Evolutionary conservation across 805 yeast species (phyloP).

Genomic region (Barnettozyma salicaria): DNA sequence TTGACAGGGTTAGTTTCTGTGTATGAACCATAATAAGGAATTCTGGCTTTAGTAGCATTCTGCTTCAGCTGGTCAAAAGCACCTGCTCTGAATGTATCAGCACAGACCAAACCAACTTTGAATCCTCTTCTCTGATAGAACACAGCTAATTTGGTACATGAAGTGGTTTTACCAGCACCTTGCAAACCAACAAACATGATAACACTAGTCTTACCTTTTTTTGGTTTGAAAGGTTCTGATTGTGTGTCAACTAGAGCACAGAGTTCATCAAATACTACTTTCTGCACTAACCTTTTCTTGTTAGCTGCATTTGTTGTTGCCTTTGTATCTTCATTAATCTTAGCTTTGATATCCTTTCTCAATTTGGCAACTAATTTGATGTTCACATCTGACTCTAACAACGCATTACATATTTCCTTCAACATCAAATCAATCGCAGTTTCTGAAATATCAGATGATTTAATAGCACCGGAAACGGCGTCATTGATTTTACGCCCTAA

Average conservation of each 20-base stretch:
- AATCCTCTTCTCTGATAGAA: slow-evolving; percentile 90
- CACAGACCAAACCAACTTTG: slow-evolving; percentile 95
- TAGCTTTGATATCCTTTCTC: slow-evolving; percentile 62
- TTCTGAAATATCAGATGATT: slow-evolving; percentile 51
- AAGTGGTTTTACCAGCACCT: slow-evolving; percentile 98
- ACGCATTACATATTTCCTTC: slow-evolving; percentile 85
- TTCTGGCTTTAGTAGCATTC: slow-evolving; percentile 90
- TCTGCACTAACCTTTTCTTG: slow-evolving; percentile 77
- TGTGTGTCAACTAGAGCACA: slow-evolving; percentile 76
- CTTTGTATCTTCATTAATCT: slow-evolving; percentile 47
- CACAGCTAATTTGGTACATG: slow-evolving; percentile 94
- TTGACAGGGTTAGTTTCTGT: slow-evolving; percentile 93
- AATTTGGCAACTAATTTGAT: slow-evolving; percentile 73
- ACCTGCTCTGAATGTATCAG: slow-evolving; percentile 99
- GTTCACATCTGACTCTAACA: slow-evolving; percentile 91
- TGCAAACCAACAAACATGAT: slow-evolving; percentile 98
- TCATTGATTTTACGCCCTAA: slow-evolving; percentile 69
- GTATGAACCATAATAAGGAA: slow-evolving; percentile 93
- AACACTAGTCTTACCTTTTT: slow-evolving; percentile 70
- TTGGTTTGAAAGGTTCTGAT: slow-evolving; percentile 66
- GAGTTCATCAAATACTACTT: slow-evolving; percentile 90
- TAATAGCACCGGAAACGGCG: slow-evolving; percentile 62
- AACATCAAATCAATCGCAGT: slow-evolving; percentile 63
- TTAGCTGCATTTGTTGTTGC: slow-evolving; percentile 41
- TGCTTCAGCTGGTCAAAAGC: slow-evolving; percentile 98